Percentiles rank a stretch among this genome's conserved stretches.
phyloP scores from a whole-genome alignment of 2,329 filamentous ascomycete species.

The Aspergillus pseudoterreus region DNA sequence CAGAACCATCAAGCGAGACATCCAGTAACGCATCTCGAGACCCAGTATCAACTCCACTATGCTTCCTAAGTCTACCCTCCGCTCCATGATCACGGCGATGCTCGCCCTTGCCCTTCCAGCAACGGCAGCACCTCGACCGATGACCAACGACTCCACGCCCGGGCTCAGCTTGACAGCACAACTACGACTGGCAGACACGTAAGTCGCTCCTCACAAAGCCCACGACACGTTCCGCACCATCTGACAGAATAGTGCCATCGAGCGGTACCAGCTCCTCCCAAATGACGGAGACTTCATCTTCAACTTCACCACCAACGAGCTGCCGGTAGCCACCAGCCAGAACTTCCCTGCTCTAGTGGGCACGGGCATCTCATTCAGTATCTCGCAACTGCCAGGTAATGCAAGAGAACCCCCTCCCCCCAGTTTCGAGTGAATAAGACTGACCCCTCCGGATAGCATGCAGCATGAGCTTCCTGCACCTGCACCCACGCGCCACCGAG shows the following conservation, averaged over 20 bases:
- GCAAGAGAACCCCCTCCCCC: neutral
- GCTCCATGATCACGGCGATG: slow-evolving; percentile 2
- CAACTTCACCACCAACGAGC: slow-evolving; percentile 11
- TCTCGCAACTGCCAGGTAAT: slow-evolving; percentile 17
- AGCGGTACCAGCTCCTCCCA: slow-evolving; percentile 21
- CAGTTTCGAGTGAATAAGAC: neutral
- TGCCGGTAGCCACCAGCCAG: slow-evolving; percentile 16
- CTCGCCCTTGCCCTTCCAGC: slow-evolving; percentile 9
- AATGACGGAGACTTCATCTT: slow-evolving; percentile 20
- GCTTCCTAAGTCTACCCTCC: slow-evolving; percentile 4
- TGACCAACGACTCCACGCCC: slow-evolving; percentile 10
- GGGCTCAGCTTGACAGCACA: slow-evolving; percentile 18
- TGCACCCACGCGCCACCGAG: slow-evolving; percentile 23
- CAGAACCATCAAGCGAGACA: neutral
- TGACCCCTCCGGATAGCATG: slow-evolving; percentile 14
- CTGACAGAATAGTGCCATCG: slow-evolving; percentile 10
- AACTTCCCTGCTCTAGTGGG: slow-evolving; percentile 18
- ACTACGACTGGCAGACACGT: slow-evolving; percentile 19
- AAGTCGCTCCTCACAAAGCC: neutral
- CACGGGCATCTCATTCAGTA: slow-evolving; percentile 15
- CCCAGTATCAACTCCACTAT: slow-evolving; percentile 3
- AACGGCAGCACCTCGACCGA: slow-evolving; percentile 12
- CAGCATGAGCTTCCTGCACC: slow-evolving; percentile 23
- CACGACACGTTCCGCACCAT: neutral
- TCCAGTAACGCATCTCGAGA: too few species aligned